Percentiles rank a stretch among this genome's conserved stretches.
Evolutionary conservation across 2,329 filamentous ascomycete species (phyloP).

Genomic region (Tricladium varicosporioides): DNA sequence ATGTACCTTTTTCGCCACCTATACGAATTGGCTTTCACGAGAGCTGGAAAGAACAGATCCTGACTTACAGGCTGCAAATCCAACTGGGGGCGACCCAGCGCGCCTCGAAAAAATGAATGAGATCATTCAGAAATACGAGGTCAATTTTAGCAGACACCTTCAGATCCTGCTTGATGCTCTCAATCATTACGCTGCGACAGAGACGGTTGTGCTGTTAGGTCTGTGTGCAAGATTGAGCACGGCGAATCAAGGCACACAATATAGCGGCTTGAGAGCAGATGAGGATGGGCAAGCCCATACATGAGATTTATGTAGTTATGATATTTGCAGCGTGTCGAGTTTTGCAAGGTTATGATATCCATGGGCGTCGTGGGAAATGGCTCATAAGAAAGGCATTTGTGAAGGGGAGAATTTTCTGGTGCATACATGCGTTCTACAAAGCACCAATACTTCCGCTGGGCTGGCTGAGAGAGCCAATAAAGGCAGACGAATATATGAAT

Average conservation of each 20-base stretch:
- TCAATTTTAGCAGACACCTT: conserved; percentile 86
- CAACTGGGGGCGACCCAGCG: conserved; percentile 22
- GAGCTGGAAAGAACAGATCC: conserved; percentile 83
- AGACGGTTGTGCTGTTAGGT: conserved; percentile 90
- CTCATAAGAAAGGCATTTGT: not conserved
- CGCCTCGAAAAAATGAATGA: conserved; percentile 61
- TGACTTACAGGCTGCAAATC: conserved; percentile 55
- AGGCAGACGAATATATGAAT: too few relatives aligned
- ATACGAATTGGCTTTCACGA: conserved; percentile 81
- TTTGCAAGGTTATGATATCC: not conserved
- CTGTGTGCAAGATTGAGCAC: conserved; percentile 80
- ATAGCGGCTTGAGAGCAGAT: conserved; percentile 57
- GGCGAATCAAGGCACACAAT: conserved; percentile 73
- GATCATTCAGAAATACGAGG: conserved; percentile 86
- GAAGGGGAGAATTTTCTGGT: not conserved
- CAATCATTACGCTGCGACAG: conserved; percentile 95
- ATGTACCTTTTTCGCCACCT: conserved; percentile 89
- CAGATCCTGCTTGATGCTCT: conserved; percentile 92
- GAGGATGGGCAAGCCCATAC: conserved; percentile 43
- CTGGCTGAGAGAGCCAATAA: too few relatives aligned
- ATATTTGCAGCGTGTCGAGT: not conserved
- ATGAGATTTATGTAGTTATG: conserved; percentile 8
- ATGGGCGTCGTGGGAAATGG: not conserved
- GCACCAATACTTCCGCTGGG: too few relatives aligned
- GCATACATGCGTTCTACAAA: not conserved